Conservation (phyloP, 1,284 basidiomycete species). For the Ganoderma multipileum region DNA sequence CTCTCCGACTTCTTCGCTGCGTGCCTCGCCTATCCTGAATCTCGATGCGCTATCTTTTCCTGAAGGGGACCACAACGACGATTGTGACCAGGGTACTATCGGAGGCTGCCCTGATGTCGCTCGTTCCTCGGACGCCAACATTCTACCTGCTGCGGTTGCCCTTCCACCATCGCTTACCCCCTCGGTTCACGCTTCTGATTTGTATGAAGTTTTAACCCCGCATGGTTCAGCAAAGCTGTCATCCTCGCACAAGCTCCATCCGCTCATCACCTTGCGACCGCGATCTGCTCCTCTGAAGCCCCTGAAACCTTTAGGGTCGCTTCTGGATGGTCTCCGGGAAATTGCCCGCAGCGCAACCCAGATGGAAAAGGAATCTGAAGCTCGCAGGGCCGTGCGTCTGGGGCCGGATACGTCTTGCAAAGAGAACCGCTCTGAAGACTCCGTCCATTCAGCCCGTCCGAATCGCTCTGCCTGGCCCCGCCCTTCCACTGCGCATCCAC, state of each 20-base stretch:
- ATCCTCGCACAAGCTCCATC: no score
- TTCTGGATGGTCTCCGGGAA: constrained; percentile 27
- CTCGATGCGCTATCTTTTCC: background rate
- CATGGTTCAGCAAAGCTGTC: background rate
- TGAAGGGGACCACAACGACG: background rate
- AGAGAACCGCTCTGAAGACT: background rate
- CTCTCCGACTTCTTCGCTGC: background rate
- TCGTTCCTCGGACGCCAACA: background rate
- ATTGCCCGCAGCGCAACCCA: constrained; percentile 30
- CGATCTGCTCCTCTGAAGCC: constrained; percentile 2
- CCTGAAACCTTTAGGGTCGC: constrained; percentile 25
- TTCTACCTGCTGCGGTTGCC: background rate
- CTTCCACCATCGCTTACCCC: background rate
- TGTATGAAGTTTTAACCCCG: background rate
- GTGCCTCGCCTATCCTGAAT: background rate
- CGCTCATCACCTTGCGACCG: background rate
- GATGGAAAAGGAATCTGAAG: background rate
- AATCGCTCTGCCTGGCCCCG: background rate
- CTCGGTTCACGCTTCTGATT: background rate
- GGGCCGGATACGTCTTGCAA: background rate
- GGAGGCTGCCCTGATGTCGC: background rate
- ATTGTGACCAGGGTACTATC: background rate
- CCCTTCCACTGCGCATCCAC: constrained; percentile 4
- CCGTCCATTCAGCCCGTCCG: background rate
- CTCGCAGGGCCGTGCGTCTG: background rate